Evolutionary conservation across 305 asterid genomes (phyloP), one percentile per base, ranked within the genome.

Genomic region (Solanum hybrid): DNA sequence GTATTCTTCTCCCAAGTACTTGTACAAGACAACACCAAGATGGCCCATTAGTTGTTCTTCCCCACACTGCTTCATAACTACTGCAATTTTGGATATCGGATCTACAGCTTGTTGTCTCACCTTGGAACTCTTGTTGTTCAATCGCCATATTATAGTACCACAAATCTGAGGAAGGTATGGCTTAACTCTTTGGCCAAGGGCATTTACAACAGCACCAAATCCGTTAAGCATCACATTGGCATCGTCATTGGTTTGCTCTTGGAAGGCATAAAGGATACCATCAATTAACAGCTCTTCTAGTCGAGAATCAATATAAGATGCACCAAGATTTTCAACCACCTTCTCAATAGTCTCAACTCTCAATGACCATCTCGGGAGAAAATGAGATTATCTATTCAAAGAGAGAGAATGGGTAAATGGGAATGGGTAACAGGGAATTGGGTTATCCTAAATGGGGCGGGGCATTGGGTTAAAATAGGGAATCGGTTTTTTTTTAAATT

Each of bases 191-290:
- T 94, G 97, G 76, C 99, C 99, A 91, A 97, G 99, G 87, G 99
- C 91, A 90, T 97, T 97, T 71, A 97, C 99, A 85, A 97, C 99
- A 86, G 99, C 99, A 87, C 99, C 99, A 92, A 97, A 97, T 31
- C 99, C 99, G 51, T 96, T 97, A 28, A 97, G 98, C 99, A 97
- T 97, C 89, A 97, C 98, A 61, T 97, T 97, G 29, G 99, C 99
- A 90, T 97, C 99, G 79, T 96, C 99, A 71, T 98, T 97, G 29
- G 99, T 97, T 92, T 97, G 99, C 92, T 97, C 99, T 90, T 97
- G 99, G 95, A 97, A 97, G 11, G 99, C 98, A 91, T 97, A 96
- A 14, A 96, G 95, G 89, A 97, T 97, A n/a, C 99, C 99, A 92
- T 97, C 99, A 31, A 97, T 97, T 89, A 97, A 93, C 37, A 97